Evolutionary conservation across 2,329 filamentous ascomycete genomes (phyloP), one percentile per base, ranked within the genome.

Genomic region (Ceratocystis lukuohia): DNA sequence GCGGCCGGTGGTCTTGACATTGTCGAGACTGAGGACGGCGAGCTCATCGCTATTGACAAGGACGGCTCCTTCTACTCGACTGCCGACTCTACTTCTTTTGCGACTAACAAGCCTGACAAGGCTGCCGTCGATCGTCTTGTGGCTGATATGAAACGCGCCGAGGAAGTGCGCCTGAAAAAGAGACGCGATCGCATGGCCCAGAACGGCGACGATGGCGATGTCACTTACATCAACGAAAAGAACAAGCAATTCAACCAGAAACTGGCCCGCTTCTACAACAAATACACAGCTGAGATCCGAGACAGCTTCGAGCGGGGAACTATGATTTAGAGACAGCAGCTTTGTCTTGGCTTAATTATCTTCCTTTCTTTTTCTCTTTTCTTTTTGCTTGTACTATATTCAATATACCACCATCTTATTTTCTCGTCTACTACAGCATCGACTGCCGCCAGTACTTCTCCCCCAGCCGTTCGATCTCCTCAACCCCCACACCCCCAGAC

Each of bases 161-260:
- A 99, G 77, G 91, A 95, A 71, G 82, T 86, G 64, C 82, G 91
- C 64, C 74, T 96, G 73, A 95, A 92, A 82, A 95, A 95, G 80
- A 82, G 91, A 72, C 86, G 84, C 74, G 90, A 95, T 70, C 82
- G 91, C 65, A 85, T 88, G 74, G 84, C 84, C 12, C 84, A 86
- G 74, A 88, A 87, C 69, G 91, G 92, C 67, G 91, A 96, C 69
- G 89, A 92, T 61, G 88, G 85, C 33, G 94, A 99, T 76, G 89
- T 97, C 72, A 97, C 93, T 6, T 97, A 96, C 77, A 99, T 99
- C 83, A 99, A 99, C 78, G 91, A 96, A 78, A 96, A 99, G 87
- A 99, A 99, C 82, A 97, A 97, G 82, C 91, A 96, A 81, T 99
- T 99, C 80, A 99, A 99, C 84, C 87, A 96, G 79, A 97, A 99